Evolutionary conservation across 1,139 yeast species (phyloP).

Genomic region (Suhomyces terraborum): DNA sequence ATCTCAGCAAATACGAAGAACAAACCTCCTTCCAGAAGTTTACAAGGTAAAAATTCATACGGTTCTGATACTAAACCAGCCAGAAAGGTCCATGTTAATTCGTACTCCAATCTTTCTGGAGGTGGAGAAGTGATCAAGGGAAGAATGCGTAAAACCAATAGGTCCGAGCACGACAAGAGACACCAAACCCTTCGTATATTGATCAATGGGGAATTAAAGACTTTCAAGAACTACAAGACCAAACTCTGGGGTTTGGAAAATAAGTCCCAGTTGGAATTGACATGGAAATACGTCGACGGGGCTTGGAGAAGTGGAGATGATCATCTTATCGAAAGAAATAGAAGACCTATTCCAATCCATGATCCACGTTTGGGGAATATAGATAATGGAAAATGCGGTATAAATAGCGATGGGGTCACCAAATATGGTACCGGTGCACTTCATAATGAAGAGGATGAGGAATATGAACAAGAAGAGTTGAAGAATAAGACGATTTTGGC

Average conservation of each 20-base stretch:
- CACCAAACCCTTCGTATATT: conserved; percentile 66
- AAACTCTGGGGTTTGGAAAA: conserved; percentile 91
- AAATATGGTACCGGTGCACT: conserved; percentile 27
- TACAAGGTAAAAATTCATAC: conserved; percentile 40
- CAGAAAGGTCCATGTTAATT: conserved; percentile 20
- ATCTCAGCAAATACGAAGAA: conserved; percentile 41
- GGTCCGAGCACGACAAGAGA: conserved; percentile 48
- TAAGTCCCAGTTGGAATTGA: conserved; percentile 60
- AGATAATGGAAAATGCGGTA: conserved; percentile 24
- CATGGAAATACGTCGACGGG: conserved; percentile 60
- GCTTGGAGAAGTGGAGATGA: conserved; percentile 85
- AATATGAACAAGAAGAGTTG: conserved; percentile 25
- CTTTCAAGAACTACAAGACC: conserved; percentile 61
- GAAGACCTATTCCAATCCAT: conserved; percentile 16
- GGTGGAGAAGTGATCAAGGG: conserved; percentile 60
- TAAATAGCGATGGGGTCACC: conserved; percentile 23
- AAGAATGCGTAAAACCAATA: conserved; percentile 54
- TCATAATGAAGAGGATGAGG: conserved; percentile 27
- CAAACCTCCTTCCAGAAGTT: conserved; percentile 33
- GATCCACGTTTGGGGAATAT: conserved; percentile 13
- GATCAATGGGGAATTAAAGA: conserved; percentile 61
- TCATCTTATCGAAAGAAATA: conserved; percentile 67
- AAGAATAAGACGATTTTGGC: conserved; percentile 53
- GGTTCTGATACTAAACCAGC: conserved; percentile 27
- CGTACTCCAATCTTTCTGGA: conserved; percentile 32